Conservation (phyloP, 2,329 filamentous ascomycete species). For the Colletotrichum abscissum region DNA sequence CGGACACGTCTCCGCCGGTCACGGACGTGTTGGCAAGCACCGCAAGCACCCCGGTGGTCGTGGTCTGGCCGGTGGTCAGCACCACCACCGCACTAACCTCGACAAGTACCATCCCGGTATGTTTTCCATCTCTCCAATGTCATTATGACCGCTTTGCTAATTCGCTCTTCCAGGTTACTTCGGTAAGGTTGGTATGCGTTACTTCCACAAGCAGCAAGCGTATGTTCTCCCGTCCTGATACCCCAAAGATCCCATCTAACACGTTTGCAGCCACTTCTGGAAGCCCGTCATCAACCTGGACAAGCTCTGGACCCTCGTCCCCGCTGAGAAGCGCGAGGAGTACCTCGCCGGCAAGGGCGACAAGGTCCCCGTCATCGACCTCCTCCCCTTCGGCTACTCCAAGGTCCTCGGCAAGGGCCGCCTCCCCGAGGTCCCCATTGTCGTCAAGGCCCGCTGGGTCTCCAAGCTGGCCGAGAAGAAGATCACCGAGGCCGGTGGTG, state of each 20-base stretch:
- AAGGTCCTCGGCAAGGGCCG: slow-evolving; percentile 99
- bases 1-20: slow-evolving; percentile 97
- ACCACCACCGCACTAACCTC: slow-evolving; percentile 93
- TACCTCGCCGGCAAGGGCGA: slow-evolving; percentile 90
- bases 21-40: slow-evolving; percentile 99
- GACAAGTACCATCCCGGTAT: slow-evolving; percentile 75
- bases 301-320: slow-evolving; percentile 98
- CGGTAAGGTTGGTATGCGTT: slow-evolving; percentile 94
- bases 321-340: slow-evolving; percentile 90
- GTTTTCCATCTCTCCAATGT: neutral
- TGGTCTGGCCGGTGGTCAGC: slow-evolving; percentile 97
- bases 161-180: slow-evolving; percentile 98
- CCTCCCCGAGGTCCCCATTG: slow-evolving; percentile 90
- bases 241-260: neutral
- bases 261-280: slow-evolving; percentile 79
- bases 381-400: slow-evolving; percentile 96
- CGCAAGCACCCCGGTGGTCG: slow-evolving; percentile 88
- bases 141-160: slow-evolving; percentile 61
- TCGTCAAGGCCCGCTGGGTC: slow-evolving; percentile 96
- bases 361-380: slow-evolving; percentile 97
- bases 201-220: slow-evolving; percentile 96
- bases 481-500: slow-evolving; percentile 97
- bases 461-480: slow-evolving; percentile 97
- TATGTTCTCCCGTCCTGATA: slow-evolving; percentile 20
- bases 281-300: slow-evolving; percentile 99